phyloP scores from a whole-genome alignment of 148 eudicot species.

The Hydrangea macrophylla region DNA sequence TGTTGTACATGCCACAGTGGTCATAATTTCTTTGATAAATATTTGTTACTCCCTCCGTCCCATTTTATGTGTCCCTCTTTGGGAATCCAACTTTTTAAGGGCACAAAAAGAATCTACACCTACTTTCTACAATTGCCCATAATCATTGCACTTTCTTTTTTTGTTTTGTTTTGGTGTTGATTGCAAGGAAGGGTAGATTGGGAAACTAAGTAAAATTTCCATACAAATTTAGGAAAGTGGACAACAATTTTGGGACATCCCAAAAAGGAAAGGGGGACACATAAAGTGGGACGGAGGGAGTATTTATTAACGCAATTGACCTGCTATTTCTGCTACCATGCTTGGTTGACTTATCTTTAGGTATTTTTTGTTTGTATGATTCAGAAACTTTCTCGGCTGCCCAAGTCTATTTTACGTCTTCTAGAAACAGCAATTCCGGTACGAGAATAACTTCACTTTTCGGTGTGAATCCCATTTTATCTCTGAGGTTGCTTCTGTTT shows the following conservation, averaged over 20 bases:
- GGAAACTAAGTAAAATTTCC: no score
- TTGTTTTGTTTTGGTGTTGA: no score
- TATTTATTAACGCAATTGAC: no score
- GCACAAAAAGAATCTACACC: no score
- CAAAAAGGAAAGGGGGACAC: no score
- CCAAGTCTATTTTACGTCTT: constrained; percentile 78
- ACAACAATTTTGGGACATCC: no score
- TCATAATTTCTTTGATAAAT: background rate
- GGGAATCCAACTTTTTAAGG: no score
- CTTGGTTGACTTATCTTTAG: background rate
- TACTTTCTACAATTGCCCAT: background rate
- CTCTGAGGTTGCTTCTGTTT: constrained; percentile 9
- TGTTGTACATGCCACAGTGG: no score
- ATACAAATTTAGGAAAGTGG: no score
- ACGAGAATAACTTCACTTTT: constrained; percentile 8
- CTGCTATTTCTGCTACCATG: background rate
- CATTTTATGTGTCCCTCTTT: constrained; percentile 11
- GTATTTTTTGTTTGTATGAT: constrained; percentile 11
- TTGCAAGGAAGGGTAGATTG: no score
- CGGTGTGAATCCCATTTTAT: background rate
- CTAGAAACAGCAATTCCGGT: constrained; percentile 85
- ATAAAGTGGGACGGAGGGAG: no score
- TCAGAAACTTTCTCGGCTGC: constrained; percentile 88
- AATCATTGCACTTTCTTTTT: background rate
- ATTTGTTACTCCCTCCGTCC: background rate